Base-by-base conservation (phyloP, 768 basidiomycete species). In the Cystofilobasidium macerans region DNA sequence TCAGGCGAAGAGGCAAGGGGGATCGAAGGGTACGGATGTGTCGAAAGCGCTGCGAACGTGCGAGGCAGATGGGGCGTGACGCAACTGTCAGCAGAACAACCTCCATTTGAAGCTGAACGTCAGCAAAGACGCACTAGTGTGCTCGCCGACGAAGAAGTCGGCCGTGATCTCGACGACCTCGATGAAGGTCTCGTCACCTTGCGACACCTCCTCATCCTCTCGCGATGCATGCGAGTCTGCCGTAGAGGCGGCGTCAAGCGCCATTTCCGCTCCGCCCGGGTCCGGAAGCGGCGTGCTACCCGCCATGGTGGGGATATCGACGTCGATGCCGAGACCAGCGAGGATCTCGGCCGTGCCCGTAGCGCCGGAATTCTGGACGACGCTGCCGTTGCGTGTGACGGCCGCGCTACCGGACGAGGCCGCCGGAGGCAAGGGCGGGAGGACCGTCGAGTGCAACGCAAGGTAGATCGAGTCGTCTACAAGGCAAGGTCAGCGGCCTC, bases 81-180 rank as follows among this genome's bases (percentile, higher is more conserved):
- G 16, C 38, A 40, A 40, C 8, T 2, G 36, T 59, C 57, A 59
- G 36, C 36, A 45, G 13, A 45, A 45, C 38, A 16, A 8, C 9
- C 43, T 30, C 33, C 13, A 20, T 8, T 40, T 40, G 38, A 9
- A 36, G 57, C n/a, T n/a, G n/a, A n/a, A n/a, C n/a, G n/a, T n/a
- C n/a, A n/a, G n/a, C n/a, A n/a, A n/a, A n/a, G n/a, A 60, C 58
- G 35, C 22, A 60, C 58, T 43, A 2, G 22, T 18, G 28, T 30
- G 30, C 7, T 60, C 58, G n/a, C 43, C 38, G 1, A 28, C 33
- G 6, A 60, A 12, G 14, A 38, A 42, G 22, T 60, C 58, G 22
- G 43, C 58, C 43, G 35, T n/a, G 58, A 60, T 60, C 38, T 60
- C 58, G 30, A 60, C 58, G 6, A 60, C 20, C 35, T 60, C 58